A percentile compares a stretch with the other conserved stretches of the same genome.
Conservation (phyloP, 305 asterid genomes). For the Stenogyne calaminthoides region DNA sequence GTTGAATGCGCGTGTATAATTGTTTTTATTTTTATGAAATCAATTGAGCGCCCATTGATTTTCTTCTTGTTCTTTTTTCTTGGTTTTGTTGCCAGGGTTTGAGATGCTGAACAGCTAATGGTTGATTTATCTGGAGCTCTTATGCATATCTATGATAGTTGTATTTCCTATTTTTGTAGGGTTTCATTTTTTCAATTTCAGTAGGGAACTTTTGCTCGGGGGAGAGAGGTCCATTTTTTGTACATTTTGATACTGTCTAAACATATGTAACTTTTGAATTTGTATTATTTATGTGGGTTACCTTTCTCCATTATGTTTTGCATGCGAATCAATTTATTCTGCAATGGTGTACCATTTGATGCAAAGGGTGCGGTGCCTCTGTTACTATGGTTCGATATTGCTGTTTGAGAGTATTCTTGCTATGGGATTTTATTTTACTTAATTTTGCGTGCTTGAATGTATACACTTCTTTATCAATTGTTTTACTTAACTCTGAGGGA, state of each 20-base stretch:
- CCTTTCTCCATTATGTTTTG: constrained; percentile 32
- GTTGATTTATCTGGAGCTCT: constrained; percentile 64
- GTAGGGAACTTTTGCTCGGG: constrained; percentile 27
- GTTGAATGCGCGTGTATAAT: constrained; percentile 32
- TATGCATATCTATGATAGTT: constrained; percentile 40
- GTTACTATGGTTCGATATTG: constrained; percentile 32
- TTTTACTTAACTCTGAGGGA: constrained; percentile 22
- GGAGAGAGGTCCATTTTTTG: constrained; percentile 32
- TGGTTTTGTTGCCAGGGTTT: constrained; percentile 59
- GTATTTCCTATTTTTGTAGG: constrained; percentile 34
- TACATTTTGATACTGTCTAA: constrained; percentile 36
- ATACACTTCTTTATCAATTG: constrained; percentile 23
- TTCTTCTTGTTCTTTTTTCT: constrained; percentile 30
- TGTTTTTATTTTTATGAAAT: background rate
- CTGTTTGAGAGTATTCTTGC: constrained; percentile 37
- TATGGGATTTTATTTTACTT: constrained; percentile 26
- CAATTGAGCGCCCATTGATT: constrained; percentile 35
- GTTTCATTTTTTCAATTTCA: constrained; percentile 22
- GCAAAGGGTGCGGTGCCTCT: constrained; percentile 40
- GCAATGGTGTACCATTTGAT: constrained; percentile 40
- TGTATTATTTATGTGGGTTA: constrained; percentile 40
- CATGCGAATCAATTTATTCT: constrained; percentile 36
- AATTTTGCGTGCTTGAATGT: constrained; percentile 30
- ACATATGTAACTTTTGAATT: constrained; percentile 45
- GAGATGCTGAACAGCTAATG: constrained; percentile 58